Evolutionary conservation across 176 grass and related monocot genomes (phyloP).

Genomic region (Bolboschoenus planiculmis): DNA sequence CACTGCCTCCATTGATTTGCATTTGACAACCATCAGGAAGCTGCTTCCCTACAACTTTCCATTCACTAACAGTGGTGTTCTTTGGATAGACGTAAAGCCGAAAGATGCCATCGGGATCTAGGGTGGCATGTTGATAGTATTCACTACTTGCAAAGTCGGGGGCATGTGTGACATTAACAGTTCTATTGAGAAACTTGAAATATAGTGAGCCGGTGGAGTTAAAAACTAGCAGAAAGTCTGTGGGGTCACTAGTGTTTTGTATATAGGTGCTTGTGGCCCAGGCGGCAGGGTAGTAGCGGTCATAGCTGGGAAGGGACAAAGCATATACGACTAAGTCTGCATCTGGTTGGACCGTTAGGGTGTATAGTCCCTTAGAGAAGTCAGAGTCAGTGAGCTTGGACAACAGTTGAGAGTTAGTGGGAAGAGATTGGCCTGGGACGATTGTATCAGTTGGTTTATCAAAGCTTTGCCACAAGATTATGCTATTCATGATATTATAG

Average conservation of each 20-base stretch:
- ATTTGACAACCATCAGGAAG: neutral
- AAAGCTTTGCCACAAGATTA: slow-evolving; percentile 21
- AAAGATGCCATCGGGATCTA: slow-evolving; percentile 39
- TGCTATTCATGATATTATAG: neutral
- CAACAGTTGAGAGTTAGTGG: neutral
- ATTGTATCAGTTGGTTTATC: slow-evolving; percentile 13
- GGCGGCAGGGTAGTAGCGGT: slow-evolving; percentile 15
- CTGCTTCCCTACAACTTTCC: neutral
- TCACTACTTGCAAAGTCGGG: neutral
- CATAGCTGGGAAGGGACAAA: neutral
- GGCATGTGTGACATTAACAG: neutral
- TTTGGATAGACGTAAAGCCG: slow-evolving; percentile 29
- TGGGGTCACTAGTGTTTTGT: neutral
- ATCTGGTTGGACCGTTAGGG: neutral
- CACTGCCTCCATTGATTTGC: neutral
- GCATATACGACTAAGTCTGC: slow-evolving; percentile 14
- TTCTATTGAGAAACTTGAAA: neutral
- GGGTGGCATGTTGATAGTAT: slow-evolving; percentile 25
- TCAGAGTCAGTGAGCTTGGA: slow-evolving; percentile 15
- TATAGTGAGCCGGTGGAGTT: slow-evolving; percentile 7
- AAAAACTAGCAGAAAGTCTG: slow-evolving; percentile 8
- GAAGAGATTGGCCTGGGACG: slow-evolving; percentile 7
- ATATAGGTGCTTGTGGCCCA: slow-evolving; percentile 1
- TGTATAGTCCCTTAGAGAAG: slow-evolving; percentile 24
- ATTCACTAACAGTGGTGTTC: neutral